Evolutionary conservation across 805 yeast species (phyloP), one percentile per base, ranked within the genome.

Genomic region (Candida namnaoensis): DNA sequence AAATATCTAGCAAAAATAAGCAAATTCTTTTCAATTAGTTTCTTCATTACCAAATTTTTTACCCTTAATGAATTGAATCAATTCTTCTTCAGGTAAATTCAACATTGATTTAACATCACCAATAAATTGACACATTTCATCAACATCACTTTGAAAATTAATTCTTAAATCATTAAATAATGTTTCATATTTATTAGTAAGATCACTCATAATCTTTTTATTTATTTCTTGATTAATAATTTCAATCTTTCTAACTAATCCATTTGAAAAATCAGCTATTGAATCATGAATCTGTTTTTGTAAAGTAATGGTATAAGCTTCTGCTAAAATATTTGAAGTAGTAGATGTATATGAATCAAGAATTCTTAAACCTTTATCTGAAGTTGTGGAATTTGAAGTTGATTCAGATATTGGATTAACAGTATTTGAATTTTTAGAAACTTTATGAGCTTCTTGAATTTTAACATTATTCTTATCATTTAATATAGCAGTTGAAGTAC

Each of bases 171-270:
- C 60, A 11, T 49, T 49, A 39, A 66, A 59, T 33, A 64, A 34
- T 0, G 37, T 43, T 37, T 62, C 61, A 42, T 66, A 66, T 41
- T 65, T 65, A 9, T 44, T 46, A 0, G 69, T 56, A 38, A 66
- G 42, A 33, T 65, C 67, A 15, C 41, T 45, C 44, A 61, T 49
- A 4, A 66, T 52, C 40, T 56, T 63, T 35, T 56, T 52, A 41
- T 64, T 66, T 43, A 66, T 47, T 42, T 64, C 69, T 6, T 56
- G 51, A 41, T 65, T 66, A 37, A 66, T 61, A 6, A 66, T 50
- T 5, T 53, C 49, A 34, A 66, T 58, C 45, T 65, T 66, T 15
- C 51, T 48, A 0, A 55, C 51, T 37, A 66, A 45, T 33, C 62
- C 64, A n/a, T 56, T 51, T 1, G 69, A 58, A 45, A 66, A 66